Percentiles rank a stretch among this genome's conserved stretches.
Evolutionary conservation across 352 stramenopile species (phyloP).

Genomic region (Globisporangium barbulae): DNA sequence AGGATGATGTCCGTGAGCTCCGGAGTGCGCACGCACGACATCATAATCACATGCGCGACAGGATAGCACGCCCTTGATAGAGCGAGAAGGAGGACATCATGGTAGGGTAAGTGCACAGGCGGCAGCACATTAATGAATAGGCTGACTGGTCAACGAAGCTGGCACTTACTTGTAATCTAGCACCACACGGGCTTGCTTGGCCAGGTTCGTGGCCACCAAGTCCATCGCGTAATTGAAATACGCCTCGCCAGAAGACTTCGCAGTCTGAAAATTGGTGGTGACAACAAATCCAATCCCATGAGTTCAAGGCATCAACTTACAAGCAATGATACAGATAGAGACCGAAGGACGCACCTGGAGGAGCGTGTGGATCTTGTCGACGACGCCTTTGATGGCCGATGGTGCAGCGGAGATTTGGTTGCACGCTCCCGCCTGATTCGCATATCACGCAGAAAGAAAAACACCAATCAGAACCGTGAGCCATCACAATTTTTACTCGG

Average conservation of each 20-base stretch:
- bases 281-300: neutral
- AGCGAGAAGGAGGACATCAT: neutral
- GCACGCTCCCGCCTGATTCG: conserved; percentile 55
- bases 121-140: neutral
- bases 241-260: conserved; percentile 43
- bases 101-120: conserved; percentile 2
- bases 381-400: conserved; percentile 56
- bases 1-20: conserved; percentile 72
- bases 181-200: conserved; percentile 60
- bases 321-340: neutral
- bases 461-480: neutral
- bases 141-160: neutral
- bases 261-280: conserved; percentile 28
- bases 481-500: neutral
- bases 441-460: neutral
- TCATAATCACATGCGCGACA: conserved; percentile 72
- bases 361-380: conserved; percentile 65
- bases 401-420: conserved; percentile 78
- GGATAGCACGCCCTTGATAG: conserved; percentile 55
- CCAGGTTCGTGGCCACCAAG: conserved; percentile 64
- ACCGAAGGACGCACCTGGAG: conserved; percentile 34
- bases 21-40: conserved; percentile 67
- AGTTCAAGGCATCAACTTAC: neutral
- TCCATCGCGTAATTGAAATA: conserved; percentile 75
- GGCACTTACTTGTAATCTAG: conserved; percentile 72